Evolutionary conservation across 176 grass and related monocot species (phyloP).

Genomic region (Chloris gayana): DNA sequence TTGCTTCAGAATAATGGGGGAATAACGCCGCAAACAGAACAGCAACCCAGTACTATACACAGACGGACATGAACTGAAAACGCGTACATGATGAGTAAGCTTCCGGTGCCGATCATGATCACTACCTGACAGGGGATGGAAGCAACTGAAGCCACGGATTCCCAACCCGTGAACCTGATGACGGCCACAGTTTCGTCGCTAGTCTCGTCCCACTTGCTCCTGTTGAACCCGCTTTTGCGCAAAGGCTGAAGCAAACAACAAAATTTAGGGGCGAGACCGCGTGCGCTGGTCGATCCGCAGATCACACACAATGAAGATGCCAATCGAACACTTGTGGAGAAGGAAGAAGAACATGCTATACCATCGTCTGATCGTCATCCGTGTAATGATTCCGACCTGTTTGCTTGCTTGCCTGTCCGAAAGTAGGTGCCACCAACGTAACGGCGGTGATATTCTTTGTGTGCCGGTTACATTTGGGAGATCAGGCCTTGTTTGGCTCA

Average conservation of each 20-base stretch:
- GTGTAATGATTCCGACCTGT: background rate
- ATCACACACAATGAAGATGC: background rate
- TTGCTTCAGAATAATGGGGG: background rate
- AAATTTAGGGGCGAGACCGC: background rate
- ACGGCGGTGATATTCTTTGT: too few relatives aligned
- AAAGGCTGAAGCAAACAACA: background rate
- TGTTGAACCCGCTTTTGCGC: background rate
- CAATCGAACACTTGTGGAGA: background rate
- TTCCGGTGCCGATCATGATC: background rate
- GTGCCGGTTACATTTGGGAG: background rate
- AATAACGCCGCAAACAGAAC: background rate
- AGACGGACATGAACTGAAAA: background rate
- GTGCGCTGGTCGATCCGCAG: background rate
- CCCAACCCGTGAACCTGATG: constrained; percentile 25
- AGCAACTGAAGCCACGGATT: background rate
- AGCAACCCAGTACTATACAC: background rate
- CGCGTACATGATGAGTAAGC: background rate
- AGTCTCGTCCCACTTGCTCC: background rate
- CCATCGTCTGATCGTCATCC: too few relatives aligned
- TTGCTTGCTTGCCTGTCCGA: background rate
- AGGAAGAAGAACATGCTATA: background rate
- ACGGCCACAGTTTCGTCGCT: background rate
- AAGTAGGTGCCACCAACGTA: background rate
- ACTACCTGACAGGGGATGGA: background rate
- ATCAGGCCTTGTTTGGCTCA: background rate